These are phyloP conservation scores for Calonectria multiphialidica DNA, from an alignment of 2,329 filamentous ascomycete genomes.

Conservation along the genomic window DNA sequence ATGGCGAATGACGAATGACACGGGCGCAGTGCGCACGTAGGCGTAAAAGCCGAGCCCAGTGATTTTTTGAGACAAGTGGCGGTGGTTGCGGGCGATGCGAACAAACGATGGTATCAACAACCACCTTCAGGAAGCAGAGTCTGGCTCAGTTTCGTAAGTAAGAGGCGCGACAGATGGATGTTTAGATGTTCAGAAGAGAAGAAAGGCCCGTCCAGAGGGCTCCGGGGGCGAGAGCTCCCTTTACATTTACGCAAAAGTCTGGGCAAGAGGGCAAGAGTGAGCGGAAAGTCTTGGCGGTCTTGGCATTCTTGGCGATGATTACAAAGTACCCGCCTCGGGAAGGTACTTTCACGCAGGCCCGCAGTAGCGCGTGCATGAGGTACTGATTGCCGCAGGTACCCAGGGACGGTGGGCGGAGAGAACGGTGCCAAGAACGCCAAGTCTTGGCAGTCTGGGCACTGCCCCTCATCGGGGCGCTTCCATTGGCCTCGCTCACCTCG, in stretches of 20 bases:
- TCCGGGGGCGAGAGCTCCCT: constrained; percentile 50
- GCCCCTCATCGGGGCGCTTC: constrained; percentile 45
- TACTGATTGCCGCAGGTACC: constrained; percentile 35
- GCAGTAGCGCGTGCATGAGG: neutral
- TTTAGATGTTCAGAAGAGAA: constrained; percentile 35
- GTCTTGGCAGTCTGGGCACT: constrained; percentile 55
- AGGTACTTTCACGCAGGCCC: neutral
- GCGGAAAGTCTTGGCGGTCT: constrained; percentile 54
- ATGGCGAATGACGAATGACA: constrained; percentile 19
- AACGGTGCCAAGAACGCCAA: constrained; percentile 52
- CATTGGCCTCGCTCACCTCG: constrained; percentile 46
- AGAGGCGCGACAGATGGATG: constrained; percentile 12
- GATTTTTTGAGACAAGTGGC: constrained; percentile 19
- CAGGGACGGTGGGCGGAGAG: constrained; percentile 42
- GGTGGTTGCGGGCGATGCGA: constrained; percentile 10
- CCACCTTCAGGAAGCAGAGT: neutral
- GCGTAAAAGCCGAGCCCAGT: constrained; percentile 10
- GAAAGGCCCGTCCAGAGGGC: constrained; percentile 36
- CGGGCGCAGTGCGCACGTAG: constrained; percentile 26
- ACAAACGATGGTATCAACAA: neutral
- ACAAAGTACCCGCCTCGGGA: constrained; percentile 31
- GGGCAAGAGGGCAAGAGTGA: constrained; percentile 51
- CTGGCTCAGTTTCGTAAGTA: constrained; percentile 9
- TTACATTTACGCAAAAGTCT: constrained; percentile 51
- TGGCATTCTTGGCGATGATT: constrained; percentile 48